A percentile compares a stretch with the other conserved stretches of the same genome.
These are phyloP conservation scores for Aspergillus funiculosus DNA, from an alignment of 495 filamentous ascomycete genomes.

Conservation along the genomic window DNA sequence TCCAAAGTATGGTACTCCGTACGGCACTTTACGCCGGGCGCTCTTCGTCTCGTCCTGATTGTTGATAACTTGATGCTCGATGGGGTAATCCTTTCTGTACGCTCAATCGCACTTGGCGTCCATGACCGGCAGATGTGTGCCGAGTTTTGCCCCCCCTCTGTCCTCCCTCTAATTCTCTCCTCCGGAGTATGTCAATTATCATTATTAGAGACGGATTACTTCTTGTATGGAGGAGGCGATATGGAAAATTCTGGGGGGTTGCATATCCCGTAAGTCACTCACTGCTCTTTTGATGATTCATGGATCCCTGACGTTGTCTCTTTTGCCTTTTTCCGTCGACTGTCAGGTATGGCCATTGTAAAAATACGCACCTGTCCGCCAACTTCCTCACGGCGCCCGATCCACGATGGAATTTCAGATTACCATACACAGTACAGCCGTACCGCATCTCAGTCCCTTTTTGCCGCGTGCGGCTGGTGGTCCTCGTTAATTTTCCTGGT, in stretches of 20 bases:
- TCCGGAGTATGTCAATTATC: constrained; percentile 1
- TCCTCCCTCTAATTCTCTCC: constrained; percentile 3
- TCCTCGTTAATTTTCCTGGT: constrained; percentile 25
- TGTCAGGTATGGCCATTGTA: constrained; percentile 2
- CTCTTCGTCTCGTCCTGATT: constrained; percentile 12
- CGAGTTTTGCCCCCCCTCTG: constrained; percentile 22
- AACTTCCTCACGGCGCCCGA: constrained; percentile 5
- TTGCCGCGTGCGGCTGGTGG: constrained; percentile 26
- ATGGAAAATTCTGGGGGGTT: background rate
- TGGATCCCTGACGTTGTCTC: constrained; percentile 1
- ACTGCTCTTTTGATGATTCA: too few relatives aligned
- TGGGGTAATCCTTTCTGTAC: constrained; percentile 15
- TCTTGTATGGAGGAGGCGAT: background rate
- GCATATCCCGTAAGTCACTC: too few relatives aligned
- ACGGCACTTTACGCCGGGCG: constrained; percentile 18
- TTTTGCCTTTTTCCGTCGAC: background rate
- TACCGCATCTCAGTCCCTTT: constrained; percentile 15
- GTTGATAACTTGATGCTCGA: constrained; percentile 14
- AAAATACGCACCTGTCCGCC: constrained; percentile 5
- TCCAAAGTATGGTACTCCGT: constrained; percentile 12
- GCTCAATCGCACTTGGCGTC: constrained; percentile 9
- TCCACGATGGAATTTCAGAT: constrained; percentile 20
- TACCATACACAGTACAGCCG: constrained; percentile 28
- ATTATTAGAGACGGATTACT: background rate
- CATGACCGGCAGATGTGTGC: constrained; percentile 26